Base-by-base conservation (phyloP, 495 filamentous ascomycete genomes). In the Aspergillus campestris region DNA sequence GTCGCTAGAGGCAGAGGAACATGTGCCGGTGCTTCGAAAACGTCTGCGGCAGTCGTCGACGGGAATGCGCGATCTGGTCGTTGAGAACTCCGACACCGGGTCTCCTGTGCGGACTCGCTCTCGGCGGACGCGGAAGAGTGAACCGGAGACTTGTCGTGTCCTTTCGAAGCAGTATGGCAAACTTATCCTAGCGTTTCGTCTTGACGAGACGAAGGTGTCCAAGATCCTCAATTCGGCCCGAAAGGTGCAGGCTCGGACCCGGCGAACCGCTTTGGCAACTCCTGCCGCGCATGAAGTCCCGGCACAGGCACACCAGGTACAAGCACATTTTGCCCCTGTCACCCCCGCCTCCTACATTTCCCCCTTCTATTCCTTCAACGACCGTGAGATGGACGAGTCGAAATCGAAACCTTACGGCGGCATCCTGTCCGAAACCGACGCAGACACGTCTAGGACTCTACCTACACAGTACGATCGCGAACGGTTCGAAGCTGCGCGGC, bases 341-440 rank as follows among this genome's bases (percentile, higher is more conserved):
- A 53, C 66, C 52, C 56, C 61, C 14, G 72, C 69, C 41, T 73
- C 77, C n/a, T 78, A 81, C 52, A 77, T 84, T 32, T 71, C 81
- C 31, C 83, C 84, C 7, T 89, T 94, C 54, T 90, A 89, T 57
- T 82, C 84, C 1, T 87, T 94, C 49, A 79, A 82, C 48, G 89
- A 94, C 48, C 86, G 85, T 37, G 89, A 95, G 46, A 82, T 79
- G 30, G 92, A 97, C 50, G 90, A 96, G 53, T 64, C 77, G 8
- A 94, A 94, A 58, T 83, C 82, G 11, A 98, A 95, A 60, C 92
- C 94, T 2, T 98, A 97, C 56, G 94, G 92, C 36, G 92, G 92
- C 7, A 95, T 97, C 34, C 67, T 98, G 32, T 83, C 76, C 2
- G 89, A 96, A 62, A 73, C 78, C 8, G 92, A 98, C 57, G 89